A percentile compares a stretch with the other conserved stretches of the same genome.
Evolutionary conservation across 805 yeast species (phyloP).

Genomic region (Brettanomyces bruxellensis): DNA sequence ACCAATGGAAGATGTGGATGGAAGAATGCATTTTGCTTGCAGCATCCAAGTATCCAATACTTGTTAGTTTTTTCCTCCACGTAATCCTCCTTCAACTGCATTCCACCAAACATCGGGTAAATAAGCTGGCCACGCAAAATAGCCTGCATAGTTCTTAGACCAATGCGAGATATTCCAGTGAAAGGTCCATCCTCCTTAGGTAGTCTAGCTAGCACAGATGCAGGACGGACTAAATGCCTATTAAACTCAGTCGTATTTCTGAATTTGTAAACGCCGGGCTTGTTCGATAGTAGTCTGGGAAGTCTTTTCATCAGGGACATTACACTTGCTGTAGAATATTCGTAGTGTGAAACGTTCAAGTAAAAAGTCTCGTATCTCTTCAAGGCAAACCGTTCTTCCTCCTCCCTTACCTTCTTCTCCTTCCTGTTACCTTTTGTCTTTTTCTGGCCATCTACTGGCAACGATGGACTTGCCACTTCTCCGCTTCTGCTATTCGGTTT

Average conservation of each 20-base stretch:
- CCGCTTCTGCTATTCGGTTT: neutral
- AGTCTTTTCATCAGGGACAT: conserved; percentile 19
- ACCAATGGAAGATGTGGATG: conserved; percentile 54
- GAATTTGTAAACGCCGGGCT: conserved; percentile 16
- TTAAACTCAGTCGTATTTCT: conserved; percentile 19
- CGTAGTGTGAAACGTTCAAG: conserved; percentile 35
- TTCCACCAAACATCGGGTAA: conserved; percentile 63
- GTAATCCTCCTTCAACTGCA: conserved; percentile 59
- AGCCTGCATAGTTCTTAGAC: conserved; percentile 38
- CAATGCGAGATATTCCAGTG: conserved; percentile 61
- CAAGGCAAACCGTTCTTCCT: conserved; percentile 33
- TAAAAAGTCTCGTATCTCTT: conserved; percentile 47
- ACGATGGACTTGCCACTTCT: no score
- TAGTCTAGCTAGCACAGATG: conserved; percentile 34
- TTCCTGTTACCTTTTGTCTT: conserved; percentile 28
- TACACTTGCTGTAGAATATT: conserved; percentile 31
- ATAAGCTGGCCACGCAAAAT: conserved; percentile 43
- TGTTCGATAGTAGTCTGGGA: conserved; percentile 15
- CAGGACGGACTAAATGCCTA: conserved; percentile 3
- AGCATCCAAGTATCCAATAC: conserved; percentile 65
- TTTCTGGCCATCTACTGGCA: conserved; percentile 1
- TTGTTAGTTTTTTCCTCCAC: conserved; percentile 62
- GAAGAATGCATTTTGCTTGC: conserved; percentile 48
- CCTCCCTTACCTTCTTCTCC: conserved; percentile 25
- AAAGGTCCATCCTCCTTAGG: conserved; percentile 53